Base-by-base conservation (phyloP, 2,329 filamentous ascomycete genomes). In the Fusarium algeriense region DNA sequence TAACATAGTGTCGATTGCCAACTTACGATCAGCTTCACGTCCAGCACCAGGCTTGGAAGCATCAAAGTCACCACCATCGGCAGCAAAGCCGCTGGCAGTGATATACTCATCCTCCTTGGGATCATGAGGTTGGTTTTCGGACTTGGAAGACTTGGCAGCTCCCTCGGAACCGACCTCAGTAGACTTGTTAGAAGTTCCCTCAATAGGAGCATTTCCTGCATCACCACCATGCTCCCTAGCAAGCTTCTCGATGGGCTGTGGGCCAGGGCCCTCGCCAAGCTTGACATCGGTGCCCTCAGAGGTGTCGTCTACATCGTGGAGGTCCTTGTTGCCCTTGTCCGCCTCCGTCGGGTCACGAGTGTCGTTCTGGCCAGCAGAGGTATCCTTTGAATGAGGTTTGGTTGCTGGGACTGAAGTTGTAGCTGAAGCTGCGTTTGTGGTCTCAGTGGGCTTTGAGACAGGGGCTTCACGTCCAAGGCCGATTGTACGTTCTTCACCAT, bases 1-100 rank as follows among this genome's bases (percentile, higher is more conserved):
- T 28, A 17, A 37, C 13, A 28, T 23, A 23, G 23, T 20, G 12
- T 14, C 5, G 11, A 28, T 9, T 17, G 44, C 37, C 20, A 35
- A 84, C 86, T 81, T 80, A 91, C 91, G 86, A 71, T 91, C 89
- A 67, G 91, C 91, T 78, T 93, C 91, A 38, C 80, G 82, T 6
- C 89, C 90, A 14, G 91, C 91, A 14, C 91, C 91, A 1, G 90
- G 86, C 64, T 86, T 86, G 11, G 85, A 81, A 7, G 88, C 89
- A 73, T 92, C 91, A 76, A 92, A 92, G 73, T 92, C 85, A 9
- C 91, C 90, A 1, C 91, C 90, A 41, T 93, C 90, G 19, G 89
- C 88, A 37, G 83, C 80, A 32, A 92, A 78, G 1, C 90, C 91
- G 2, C 84, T 85, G 26, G 85, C 86, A 79, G 86, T 88, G 69